These are phyloP conservation scores for Ambrosiella beaveri DNA, from an alignment of 2,329 filamentous ascomycete genomes.

Conservation along the genomic window DNA sequence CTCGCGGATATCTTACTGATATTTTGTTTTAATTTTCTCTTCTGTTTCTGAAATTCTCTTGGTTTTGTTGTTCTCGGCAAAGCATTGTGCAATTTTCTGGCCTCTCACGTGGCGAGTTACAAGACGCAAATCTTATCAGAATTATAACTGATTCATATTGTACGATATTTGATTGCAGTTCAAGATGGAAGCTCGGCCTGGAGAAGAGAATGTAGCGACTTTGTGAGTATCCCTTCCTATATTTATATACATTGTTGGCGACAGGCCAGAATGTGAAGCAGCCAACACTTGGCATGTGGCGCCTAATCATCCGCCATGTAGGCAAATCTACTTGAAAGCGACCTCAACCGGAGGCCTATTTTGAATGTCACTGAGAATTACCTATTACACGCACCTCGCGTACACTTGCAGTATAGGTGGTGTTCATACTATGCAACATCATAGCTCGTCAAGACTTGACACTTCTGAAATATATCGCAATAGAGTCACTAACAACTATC, in stretches of 20 bases:
- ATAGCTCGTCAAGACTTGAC: background rate
- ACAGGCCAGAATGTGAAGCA: conserved; percentile 8
- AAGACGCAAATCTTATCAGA: no score
- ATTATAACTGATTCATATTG: no score
- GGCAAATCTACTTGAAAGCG: no score
- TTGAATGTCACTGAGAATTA: no score
- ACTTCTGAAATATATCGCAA: background rate
- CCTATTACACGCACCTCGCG: no score
- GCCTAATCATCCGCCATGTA: background rate
- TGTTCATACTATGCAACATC: no score
- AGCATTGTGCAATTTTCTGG: no score
- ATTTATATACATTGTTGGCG: background rate
- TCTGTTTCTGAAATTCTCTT: background rate
- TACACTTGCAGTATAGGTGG: no score
- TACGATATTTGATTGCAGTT: background rate
- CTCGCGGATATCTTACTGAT: background rate
- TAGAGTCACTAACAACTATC: background rate
- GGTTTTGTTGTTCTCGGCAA: no score
- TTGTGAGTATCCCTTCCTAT: conserved; percentile 23
- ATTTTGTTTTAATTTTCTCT: background rate
- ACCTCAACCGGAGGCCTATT: no score
- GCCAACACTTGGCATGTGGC: background rate
- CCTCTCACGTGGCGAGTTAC: no score
- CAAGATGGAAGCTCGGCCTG: conserved; percentile 29
- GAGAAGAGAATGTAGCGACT: conserved; percentile 34